A percentile compares a stretch with the other conserved stretches of the same genome.
These are phyloP conservation scores for Trifolium dubium DNA, from an alignment of 306 rosid genomes.

Conservation along the genomic window DNA sequence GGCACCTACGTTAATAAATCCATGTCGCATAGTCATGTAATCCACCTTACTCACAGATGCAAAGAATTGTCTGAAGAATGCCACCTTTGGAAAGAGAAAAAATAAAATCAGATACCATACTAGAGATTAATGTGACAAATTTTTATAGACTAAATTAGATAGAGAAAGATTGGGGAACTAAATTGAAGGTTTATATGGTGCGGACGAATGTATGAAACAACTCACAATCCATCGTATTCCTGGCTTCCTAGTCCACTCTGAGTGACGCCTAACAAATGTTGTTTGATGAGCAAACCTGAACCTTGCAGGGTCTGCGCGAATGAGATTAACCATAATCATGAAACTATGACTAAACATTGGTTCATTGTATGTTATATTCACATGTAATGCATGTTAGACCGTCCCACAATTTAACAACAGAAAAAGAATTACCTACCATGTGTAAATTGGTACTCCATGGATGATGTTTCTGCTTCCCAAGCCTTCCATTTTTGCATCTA, in stretches of 20 bases:
- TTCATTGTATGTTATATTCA: too few relatives aligned
- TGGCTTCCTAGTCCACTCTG: slow-evolving; percentile 59
- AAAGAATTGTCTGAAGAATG: slow-evolving; percentile 69
- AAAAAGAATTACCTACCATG: slow-evolving; percentile 50
- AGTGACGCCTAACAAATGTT: slow-evolving; percentile 70
- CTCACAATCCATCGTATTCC: slow-evolving; percentile 76
- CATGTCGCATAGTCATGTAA: slow-evolving; percentile 71
- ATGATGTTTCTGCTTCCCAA: slow-evolving; percentile 74
- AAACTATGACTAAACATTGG: background rate
- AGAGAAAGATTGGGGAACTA: too few relatives aligned
- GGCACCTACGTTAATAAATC: slow-evolving; percentile 66
- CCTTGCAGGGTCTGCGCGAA: slow-evolving; percentile 62
- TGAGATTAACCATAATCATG: background rate
- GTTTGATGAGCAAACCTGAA: slow-evolving; percentile 74
- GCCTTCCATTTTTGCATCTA: slow-evolving; percentile 75
- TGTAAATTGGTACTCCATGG: slow-evolving; percentile 67
- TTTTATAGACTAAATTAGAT: too few relatives aligned
- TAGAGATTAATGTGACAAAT: too few relatives aligned
- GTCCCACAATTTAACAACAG: background rate
- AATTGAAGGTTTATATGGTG: too few relatives aligned
- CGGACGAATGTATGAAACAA: slow-evolving; percentile 37
- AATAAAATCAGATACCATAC: too few relatives aligned
- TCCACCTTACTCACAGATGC: slow-evolving; percentile 70
- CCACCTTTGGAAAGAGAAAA: slow-evolving; percentile 46
- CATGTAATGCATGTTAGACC: too few relatives aligned